Evolutionary conservation across 257 asterid genomes (phyloP), one percentile per base, ranked within the genome.

Genomic region (Primulina eburnea): DNA sequence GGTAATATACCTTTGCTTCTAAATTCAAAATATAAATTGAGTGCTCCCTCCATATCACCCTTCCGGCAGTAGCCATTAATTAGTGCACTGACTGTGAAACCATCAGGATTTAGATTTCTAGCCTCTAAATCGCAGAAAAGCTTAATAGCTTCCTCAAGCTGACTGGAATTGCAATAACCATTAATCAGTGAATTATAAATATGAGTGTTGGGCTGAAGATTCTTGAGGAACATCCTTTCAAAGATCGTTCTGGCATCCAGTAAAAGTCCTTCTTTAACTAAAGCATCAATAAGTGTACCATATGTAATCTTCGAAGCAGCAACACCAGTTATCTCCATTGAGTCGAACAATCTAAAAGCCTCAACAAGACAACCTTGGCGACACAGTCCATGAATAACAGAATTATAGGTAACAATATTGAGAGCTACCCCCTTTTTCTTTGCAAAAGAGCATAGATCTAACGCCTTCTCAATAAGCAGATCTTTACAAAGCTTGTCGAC

Each of bases 271-370:
- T 81, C 90, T 75, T 80, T 90, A 55, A 86, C 86, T 73, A 93
- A 83, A 68, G 95, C 80, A 72, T 84, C 82, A 70, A 90, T 85
- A 67, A 93, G 88, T n/a, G 89, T 91, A 71, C 88, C 92, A 58
- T 82, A 93, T 9, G 96, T 90, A 70, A 85, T 76, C 77, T 83
- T 95, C 0, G 99, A 81, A 67, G 97, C 96, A 79, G 35, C 74
- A 62, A 87, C 53, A 35, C 64, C 60, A 9, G 72, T 79, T 71
- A 62, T 80, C 79, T 85, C 92, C 63, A 93, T 72, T 34, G 99
- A 87, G 81, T 87, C 92, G 69, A 89, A 88, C 80, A 90, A 78
- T 78, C 96, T 83, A 79, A 90, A 84, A 64, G 97, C 99, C 77
- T 90, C 96, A 52, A 91, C 75, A 66, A 93, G 68, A 47, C 90